Conservation (phyloP, 805 yeast genomes). For the Metschnikowia reukaufii region DNA sequence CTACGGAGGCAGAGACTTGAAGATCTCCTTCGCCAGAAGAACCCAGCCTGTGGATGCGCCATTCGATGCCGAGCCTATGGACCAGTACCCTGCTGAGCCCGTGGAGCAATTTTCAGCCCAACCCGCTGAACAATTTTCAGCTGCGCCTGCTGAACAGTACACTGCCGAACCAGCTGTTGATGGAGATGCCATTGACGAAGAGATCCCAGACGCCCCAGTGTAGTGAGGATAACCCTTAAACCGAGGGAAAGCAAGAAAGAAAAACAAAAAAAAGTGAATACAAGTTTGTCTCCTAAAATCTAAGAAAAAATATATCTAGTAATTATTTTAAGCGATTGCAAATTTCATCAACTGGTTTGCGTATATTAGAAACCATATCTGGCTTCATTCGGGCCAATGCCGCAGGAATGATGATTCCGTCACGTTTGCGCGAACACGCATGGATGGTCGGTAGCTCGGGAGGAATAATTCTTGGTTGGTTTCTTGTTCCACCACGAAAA, state of each 20-base stretch:
- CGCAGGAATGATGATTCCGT: not conserved
- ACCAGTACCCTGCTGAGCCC: conserved; percentile 2
- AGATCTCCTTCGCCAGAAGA: conserved; percentile 61
- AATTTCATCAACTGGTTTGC: not conserved
- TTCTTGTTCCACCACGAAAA: too few relatives aligned
- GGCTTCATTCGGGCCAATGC: not conserved
- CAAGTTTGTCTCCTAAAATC: not conserved
- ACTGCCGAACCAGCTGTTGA: conserved; percentile 1
- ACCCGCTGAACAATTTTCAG: not conserved
- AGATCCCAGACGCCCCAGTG: conserved; percentile 7
- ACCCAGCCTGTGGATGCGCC: conserved; percentile 5
- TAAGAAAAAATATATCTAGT: not conserved
- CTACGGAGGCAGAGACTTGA: conserved; percentile 79
- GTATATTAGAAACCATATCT: not conserved
- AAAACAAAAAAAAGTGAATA: not conserved
- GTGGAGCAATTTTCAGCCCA: not conserved
- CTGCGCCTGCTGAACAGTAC: not conserved
- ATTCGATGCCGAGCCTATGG: conserved; percentile 8
- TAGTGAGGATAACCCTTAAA: too few relatives aligned
- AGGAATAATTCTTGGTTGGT: too few relatives aligned
- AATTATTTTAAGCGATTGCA: not conserved
- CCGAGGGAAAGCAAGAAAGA: not conserved
- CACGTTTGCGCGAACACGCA: not conserved
- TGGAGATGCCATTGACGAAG: conserved; percentile 9
- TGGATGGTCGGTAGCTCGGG: not conserved